Conservation (phyloP, 176 grass and related monocot species). For the Eremochloa ophiuroides region DNA sequence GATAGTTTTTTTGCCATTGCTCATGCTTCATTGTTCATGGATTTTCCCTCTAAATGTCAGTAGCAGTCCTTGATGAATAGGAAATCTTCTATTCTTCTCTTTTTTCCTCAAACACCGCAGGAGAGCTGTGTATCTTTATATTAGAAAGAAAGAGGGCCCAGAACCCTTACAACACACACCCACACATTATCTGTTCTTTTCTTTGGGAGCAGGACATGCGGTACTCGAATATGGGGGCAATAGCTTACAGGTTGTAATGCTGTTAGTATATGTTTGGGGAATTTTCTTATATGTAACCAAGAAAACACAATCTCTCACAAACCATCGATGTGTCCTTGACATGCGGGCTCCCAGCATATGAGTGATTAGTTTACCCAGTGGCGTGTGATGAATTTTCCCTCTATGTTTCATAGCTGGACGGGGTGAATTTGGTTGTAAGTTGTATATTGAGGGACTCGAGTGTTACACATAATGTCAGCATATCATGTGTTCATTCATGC, state of each 20-base stretch:
- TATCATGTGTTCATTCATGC: constrained; percentile 5
- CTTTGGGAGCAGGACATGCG: not conserved
- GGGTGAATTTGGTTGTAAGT: not conserved
- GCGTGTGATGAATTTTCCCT: not conserved
- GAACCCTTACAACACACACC: not conserved
- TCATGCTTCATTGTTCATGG: constrained; percentile 5
- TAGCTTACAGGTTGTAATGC: not conserved
- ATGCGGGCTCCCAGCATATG: not conserved
- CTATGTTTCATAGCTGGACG: not conserved
- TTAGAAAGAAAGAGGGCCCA: not conserved
- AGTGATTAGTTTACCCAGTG: too few relatives aligned
- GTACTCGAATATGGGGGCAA: not conserved
- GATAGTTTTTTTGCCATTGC: not conserved
- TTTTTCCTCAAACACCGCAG: not conserved
- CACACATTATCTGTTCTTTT: constrained; percentile 1
- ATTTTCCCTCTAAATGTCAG: too few relatives aligned
- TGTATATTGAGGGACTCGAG: not conserved
- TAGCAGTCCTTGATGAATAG: not conserved
- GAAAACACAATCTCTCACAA: not conserved
- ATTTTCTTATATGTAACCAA: not conserved
- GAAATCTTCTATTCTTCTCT: not conserved
- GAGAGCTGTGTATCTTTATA: not conserved
- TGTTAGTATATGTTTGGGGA: not conserved
- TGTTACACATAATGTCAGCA: not conserved
- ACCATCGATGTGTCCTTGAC: not conserved